Evolutionary conservation across 2,329 filamentous ascomycete genomes (phyloP).

Genomic region (Hymenoscyphus scutula): DNA sequence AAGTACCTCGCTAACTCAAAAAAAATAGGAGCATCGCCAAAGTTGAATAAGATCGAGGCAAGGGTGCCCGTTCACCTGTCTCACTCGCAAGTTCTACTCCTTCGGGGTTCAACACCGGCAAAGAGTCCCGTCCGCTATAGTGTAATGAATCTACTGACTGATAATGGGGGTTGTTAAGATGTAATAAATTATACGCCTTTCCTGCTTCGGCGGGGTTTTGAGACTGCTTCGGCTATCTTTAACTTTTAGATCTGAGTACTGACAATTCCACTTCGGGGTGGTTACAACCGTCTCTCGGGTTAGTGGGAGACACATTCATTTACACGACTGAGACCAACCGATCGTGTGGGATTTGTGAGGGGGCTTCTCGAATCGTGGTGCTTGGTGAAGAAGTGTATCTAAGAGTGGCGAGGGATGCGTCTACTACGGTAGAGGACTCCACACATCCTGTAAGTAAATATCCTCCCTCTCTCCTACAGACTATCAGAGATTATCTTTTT

Average conservation of each 20-base stretch:
- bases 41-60: neutral
- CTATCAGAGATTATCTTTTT: neutral
- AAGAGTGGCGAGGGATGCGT: neutral
- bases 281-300: too few species aligned
- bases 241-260: too few species aligned
- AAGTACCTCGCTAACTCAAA: neutral
- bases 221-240: neutral
- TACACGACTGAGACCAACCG: too few species aligned
- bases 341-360: too few species aligned
- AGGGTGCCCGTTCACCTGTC: neutral
- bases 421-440: too few species aligned
- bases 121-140: neutral
- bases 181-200: neutral
- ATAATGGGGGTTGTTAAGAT: slow-evolving; percentile 1
- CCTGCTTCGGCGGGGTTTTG: neutral
- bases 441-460: neutral
- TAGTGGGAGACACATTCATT: too few species aligned
- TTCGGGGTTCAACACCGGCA: neutral
- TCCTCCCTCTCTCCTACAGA: neutral
- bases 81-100: neutral
- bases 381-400: neutral
- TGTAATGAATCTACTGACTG: neutral
- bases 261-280: too few species aligned
- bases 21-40: neutral
- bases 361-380: too few species aligned